Base-by-base conservation (phyloP, 768 basidiomycete species). In the Vararia minispora region DNA sequence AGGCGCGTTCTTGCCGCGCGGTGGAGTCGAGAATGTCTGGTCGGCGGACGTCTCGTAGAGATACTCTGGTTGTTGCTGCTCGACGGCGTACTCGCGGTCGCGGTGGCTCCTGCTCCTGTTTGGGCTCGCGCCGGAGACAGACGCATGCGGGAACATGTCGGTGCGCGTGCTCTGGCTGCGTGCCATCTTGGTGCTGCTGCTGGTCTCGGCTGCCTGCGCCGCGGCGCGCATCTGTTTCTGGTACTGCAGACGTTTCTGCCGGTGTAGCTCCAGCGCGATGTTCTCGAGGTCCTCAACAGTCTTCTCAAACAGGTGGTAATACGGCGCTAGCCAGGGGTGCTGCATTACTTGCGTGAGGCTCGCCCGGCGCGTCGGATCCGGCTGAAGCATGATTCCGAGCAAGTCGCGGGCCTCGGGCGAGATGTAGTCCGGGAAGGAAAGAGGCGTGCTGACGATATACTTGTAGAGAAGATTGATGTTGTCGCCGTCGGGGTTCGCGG, bases 381-480 rank as follows among this genome's bases (percentile, higher is more conserved):
- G 88, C 3, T 97, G 91, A 41, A 98, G 82, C 92, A 98, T 98
- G 57, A 79, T 74, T 39, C 75, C 69, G 6, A 98, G 68, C 14
- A 98, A 69, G 52, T 90, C 78, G 35, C 88, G 71, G 23, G 91
- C 91, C 40, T 81, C 76, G 7, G 69, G 55, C 5, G 88, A 86
- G 51, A 97, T 77, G 58, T 94, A 94, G 32, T 94, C 88, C n/a
- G 92, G 94, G 68, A 98, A 97, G 17, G 88, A 85, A 43, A 98
- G 77, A 8, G 86, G 85, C 1, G 95, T 99, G 66, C 81, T 91
- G 61, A 98, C 83, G 60, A 99, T 99, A 63, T 99, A 98, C 57
- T 86, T 89, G 76, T 99, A 98, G 33, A 99, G 64, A 5, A 98
- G 73, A 55, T 98, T 98, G 66, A 98, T 99, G 64, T 99, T 98